phyloP scores from a whole-genome alignment of 2,329 filamentous ascomycete genomes.

The Pestalotiopsis fici region DNA sequence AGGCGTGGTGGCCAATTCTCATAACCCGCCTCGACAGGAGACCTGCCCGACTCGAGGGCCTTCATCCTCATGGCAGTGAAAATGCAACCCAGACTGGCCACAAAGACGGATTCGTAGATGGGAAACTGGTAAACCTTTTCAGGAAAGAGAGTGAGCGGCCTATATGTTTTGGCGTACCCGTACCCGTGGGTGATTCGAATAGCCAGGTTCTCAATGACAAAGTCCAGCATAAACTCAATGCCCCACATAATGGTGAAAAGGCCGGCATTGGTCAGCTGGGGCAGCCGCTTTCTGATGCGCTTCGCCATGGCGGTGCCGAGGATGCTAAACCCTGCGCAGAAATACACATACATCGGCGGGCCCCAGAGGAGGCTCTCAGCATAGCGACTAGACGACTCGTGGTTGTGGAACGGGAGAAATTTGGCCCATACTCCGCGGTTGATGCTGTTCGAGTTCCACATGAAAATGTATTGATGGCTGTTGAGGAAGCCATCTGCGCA shows the following conservation, averaged over 20 bases:
- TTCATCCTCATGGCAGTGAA: neutral
- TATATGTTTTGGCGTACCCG: neutral
- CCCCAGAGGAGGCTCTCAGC: neutral
- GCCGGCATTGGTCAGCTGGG: neutral
- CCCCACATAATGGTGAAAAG: neutral
- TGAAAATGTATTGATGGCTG: neutral
- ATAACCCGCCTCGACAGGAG: neutral
- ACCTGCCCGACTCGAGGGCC: neutral
- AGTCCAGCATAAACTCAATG: neutral
- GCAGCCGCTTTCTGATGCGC: neutral
- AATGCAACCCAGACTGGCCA: neutral
- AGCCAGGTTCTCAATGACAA: neutral
- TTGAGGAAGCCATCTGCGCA: neutral
- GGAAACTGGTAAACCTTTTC: neutral
- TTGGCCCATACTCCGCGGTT: neutral
- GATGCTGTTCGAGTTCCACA: neutral
- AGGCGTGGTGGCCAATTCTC: neutral
- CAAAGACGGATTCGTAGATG: neutral
- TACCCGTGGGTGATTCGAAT: neutral
- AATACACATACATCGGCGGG: neutral
- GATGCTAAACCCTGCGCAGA: neutral
- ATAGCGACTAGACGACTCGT: neutral
- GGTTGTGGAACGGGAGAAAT: neutral
- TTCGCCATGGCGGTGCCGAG: neutral
- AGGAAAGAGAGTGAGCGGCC: neutral